Evolutionary conservation across 2,329 filamentous ascomycete species (phyloP), one percentile per base, ranked within the genome.

Genomic region (Blastomyces emzantsi): DNA sequence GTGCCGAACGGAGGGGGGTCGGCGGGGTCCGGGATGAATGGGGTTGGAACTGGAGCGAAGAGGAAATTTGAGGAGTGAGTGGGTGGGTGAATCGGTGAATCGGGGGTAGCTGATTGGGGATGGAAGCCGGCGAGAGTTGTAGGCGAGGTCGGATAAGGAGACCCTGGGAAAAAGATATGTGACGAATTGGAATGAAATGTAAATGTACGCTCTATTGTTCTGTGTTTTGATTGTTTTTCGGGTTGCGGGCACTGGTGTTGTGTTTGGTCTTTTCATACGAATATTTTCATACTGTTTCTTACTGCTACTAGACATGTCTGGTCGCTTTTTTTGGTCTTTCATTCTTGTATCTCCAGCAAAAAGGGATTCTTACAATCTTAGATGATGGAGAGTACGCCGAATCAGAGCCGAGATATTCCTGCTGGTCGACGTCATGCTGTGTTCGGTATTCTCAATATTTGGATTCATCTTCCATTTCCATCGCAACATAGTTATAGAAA

Each of bases 61-160:
- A 72, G 76, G 66, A 78, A 78, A 64, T 75, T 73, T 55, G 76
- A 77, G 62, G 76, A 77, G 55, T 77, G 63, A 71, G 28, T 33
- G 19, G 36, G 6, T n/a, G 13, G 15, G n/a, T n/a, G n/a, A n/a
- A n/a, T n/a, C n/a, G n/a, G 19, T 30, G 28, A 30, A 1, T 11
- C 13, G 1, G n/a, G n/a, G 6, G 28, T 11, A 1, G 7, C 8
- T 13, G 45, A 45, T 25, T 19, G 3, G 39, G 39, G 22, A 30
- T 30, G 17, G 19, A 45, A 2, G 22, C 28, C 19, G 33, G 19
- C 9, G 45, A 49, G n/a, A 25, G 45, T 11, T 22, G 6, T n/a
- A 9, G n/a, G n/a, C 9, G n/a, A 25, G 45, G 45, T 25, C 13
- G 47, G 9, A 51, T 22, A 47, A 33, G 45, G n/a, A 49, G 19